phyloP scores from a whole-genome alignment of 2,329 filamentous ascomycete species.

The Apiospora rasikravindrae region DNA sequence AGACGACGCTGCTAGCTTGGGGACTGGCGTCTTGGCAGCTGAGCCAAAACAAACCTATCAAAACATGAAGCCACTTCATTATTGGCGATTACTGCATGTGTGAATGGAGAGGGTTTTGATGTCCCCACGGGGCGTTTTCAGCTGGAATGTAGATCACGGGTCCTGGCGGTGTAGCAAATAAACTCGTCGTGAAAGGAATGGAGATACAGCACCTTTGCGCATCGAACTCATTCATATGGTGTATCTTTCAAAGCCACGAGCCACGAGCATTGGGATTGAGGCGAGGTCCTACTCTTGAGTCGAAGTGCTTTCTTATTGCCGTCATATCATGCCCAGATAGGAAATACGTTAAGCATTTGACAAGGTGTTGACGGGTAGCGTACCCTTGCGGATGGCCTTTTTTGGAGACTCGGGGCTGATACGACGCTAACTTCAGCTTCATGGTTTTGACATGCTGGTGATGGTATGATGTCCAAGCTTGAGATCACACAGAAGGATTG shows the following conservation, averaged over 20 bases:
- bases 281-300: not conserved
- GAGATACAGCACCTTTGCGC: not conserved
- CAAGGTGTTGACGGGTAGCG: not conserved
- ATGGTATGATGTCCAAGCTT: not conserved
- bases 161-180: not conserved
- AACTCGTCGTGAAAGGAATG: not conserved
- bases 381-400: not conserved
- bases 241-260: not conserved
- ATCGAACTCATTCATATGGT: not conserved
- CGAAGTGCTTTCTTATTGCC: not conserved
- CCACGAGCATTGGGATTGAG: not conserved
- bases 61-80: not conserved
- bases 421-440: not conserved
- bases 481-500: not conserved
- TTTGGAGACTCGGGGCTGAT: not conserved
- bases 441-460: not conserved
- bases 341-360: not conserved
- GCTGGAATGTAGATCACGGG: not conserved
- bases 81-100: not conserved
- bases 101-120: not conserved
- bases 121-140: slow-evolving; percentile 9
- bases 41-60: not conserved
- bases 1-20: not conserved
- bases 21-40: slow-evolving; percentile 1
- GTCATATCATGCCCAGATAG: not conserved